Base-by-base conservation (phyloP, 129 eudicot species). In the Pseudognaphalium luteoalbum region DNA sequence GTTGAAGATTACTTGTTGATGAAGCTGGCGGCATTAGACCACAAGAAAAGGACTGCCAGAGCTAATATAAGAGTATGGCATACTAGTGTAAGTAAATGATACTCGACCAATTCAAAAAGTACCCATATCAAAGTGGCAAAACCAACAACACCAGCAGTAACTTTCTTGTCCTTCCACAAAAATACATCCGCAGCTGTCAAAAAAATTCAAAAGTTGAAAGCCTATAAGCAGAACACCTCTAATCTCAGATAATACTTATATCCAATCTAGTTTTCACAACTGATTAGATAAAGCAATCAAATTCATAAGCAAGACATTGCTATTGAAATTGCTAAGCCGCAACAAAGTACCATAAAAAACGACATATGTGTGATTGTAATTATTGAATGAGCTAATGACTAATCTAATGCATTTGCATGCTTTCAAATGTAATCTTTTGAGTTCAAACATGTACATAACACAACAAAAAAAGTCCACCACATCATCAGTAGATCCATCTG, bases 81-180 rank as follows among this genome's bases (percentile, higher is more conserved):
- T 10, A 91, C 86, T 5, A 93, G 85, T 33, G 96, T 87, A 44
- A 93, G 97, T 58, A 93, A 83, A 86, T 93, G 98, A 78, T 93
- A 93, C 63, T 93, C 96, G 30, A 91, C 81, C 85, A 93, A 64
- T 66, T 93, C 97, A 25, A 93, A 91, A 76, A 91, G 90, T 50
- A 84, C 91, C 98, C 98, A 93, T n/a, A 93, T 83, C 15, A 85
- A 81, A 30, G 98, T 93, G 21, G 83, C 96, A 59, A 85, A 81
- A 68, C 96, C 96, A 30, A 93, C 78, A 21, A 88, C 90, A 2
- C 90, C 89, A 80, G 83, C 93, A 33, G 96, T 57, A 71, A 88
- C 66, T 71, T 87, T 93, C 88, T 88, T 93, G 87, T 90, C 86
- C 88, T 96, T 90, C 97, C 98, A 93, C 22, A 93, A 76, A 70